phyloP scores from a whole-genome alignment of 2,329 filamentous ascomycete species.

The Penicillium sp. region DNA sequence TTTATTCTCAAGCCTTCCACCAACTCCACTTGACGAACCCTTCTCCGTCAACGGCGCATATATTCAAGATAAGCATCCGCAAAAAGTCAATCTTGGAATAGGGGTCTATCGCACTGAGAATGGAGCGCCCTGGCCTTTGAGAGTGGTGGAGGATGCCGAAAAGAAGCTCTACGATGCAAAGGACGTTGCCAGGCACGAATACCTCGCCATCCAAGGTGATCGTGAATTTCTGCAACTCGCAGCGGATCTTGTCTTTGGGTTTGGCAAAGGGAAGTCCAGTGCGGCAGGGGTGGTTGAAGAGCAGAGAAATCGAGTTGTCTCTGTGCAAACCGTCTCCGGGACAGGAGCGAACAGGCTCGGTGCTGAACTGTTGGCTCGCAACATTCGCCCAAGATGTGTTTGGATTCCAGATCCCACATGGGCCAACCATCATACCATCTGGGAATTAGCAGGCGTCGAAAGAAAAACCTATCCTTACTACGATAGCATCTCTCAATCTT shows the following conservation, averaged over 20 bases:
- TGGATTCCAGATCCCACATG: constrained; percentile 4
- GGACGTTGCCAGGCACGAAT: neutral
- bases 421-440: neutral
- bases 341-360: neutral
- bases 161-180: neutral
- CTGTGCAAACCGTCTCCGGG: neutral
- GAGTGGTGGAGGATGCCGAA: neutral
- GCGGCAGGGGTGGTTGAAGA: neutral
- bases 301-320: neutral
- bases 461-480: constrained; percentile 2
- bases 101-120: neutral
- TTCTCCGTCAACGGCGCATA: neutral
- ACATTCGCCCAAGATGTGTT: neutral
- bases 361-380: neutral
- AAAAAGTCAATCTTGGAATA: constrained; percentile 1
- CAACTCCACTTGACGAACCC: constrained; percentile 1
- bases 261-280: neutral
- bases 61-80: neutral
- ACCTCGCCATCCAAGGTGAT: constrained; percentile 1
- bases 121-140: neutral
- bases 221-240: neutral
- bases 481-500: neutral
- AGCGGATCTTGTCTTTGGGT: neutral
- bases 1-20: neutral
- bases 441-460: neutral